Percentiles rank a stretch among this genome's conserved stretches.
phyloP scores from a whole-genome alignment of 768 basidiomycete species.

The Auriculariales sp. region DNA sequence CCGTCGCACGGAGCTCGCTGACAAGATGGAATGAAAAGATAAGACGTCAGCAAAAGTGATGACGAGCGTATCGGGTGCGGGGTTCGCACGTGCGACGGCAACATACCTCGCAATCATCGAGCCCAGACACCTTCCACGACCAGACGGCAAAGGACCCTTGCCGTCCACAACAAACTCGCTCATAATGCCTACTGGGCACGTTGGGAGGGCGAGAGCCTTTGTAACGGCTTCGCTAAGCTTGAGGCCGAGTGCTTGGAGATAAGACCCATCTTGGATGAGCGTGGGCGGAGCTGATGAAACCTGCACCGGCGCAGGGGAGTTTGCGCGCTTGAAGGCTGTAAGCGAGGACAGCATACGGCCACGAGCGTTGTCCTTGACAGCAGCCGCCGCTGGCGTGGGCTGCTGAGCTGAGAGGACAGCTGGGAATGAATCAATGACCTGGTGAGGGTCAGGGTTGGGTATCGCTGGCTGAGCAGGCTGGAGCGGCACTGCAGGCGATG shows the following conservation, averaged over 20 bases:
- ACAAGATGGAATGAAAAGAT: slow-evolving; percentile 8
- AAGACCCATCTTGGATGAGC: slow-evolving; percentile 64
- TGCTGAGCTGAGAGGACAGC: not conserved
- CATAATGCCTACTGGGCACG: slow-evolving; percentile 29
- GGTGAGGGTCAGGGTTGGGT: not conserved
- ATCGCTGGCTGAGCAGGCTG: slow-evolving; percentile 8
- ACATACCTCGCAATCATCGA: slow-evolving; percentile 58
- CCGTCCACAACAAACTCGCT: slow-evolving; percentile 42
- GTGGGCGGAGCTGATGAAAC: slow-evolving; percentile 23
- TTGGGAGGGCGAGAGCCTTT: slow-evolving; percentile 54
- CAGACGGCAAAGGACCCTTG: slow-evolving; percentile 57
- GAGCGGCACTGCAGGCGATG: slow-evolving; percentile 39
- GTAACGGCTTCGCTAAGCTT: slow-evolving; percentile 74
- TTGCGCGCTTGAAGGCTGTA: slow-evolving; percentile 39
- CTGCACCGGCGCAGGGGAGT: slow-evolving; percentile 27
- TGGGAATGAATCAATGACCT: not conserved
- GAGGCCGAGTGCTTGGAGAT: slow-evolving; percentile 59
- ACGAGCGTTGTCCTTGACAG: slow-evolving; percentile 22
- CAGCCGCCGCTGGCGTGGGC: slow-evolving; percentile 23
- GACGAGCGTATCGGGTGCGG: no score
- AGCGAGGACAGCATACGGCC: slow-evolving; percentile 37
- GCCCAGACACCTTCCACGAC: slow-evolving; percentile 55
- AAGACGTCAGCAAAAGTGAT: slow-evolving; percentile 7
- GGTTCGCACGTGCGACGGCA: no score
- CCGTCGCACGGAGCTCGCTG: slow-evolving; percentile 57